Percentiles rank a stretch among this genome's conserved stretches.
phyloP scores from a whole-genome alignment of 495 filamentous ascomycete species.

The Paragyromitra xinjiangensis region DNA sequence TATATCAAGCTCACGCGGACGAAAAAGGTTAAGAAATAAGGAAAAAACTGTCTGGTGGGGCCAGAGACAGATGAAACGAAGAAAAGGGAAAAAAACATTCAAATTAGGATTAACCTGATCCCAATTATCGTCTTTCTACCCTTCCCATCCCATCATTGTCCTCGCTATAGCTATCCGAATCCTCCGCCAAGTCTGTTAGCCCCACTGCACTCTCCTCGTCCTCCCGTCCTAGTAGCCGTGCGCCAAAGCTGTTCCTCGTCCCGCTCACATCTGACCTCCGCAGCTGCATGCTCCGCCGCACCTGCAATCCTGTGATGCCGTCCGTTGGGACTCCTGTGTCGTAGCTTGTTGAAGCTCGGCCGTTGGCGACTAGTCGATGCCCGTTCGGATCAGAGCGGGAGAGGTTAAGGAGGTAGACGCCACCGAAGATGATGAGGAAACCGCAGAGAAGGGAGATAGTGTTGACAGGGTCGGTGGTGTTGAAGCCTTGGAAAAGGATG shows the following conservation, averaged over 20 bases:
- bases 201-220: slow-evolving; percentile 70
- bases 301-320: slow-evolving; percentile 85
- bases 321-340: slow-evolving; percentile 87
- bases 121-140: slow-evolving; percentile 46
- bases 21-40: slow-evolving; percentile 29
- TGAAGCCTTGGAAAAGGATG: slow-evolving; percentile 97
- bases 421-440: slow-evolving; percentile 95
- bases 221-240: slow-evolving; percentile 71
- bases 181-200: slow-evolving; percentile 70
- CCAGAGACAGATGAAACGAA: slow-evolving; percentile 23
- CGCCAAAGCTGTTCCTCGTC: slow-evolving; percentile 66
- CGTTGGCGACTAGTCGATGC: slow-evolving; percentile 69
- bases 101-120: slow-evolving; percentile 22
- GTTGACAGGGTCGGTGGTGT: slow-evolving; percentile 91
- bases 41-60: slow-evolving; percentile 14
- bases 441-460: slow-evolving; percentile 92
- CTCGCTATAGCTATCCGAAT: slow-evolving; percentile 66
- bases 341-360: slow-evolving; percentile 62
- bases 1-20: slow-evolving; percentile 27
- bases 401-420: slow-evolving; percentile 95
- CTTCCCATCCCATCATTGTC: slow-evolving; percentile 53
- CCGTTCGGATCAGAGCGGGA: slow-evolving; percentile 91
- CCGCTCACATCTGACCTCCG: slow-evolving; percentile 70
- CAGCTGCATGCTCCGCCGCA: slow-evolving; percentile 90
- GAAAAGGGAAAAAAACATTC: background rate